These are phyloP conservation scores for Ophiostoma piceae DNA, from an alignment of 2,329 filamentous ascomycete species.

Conservation along the genomic window DNA sequence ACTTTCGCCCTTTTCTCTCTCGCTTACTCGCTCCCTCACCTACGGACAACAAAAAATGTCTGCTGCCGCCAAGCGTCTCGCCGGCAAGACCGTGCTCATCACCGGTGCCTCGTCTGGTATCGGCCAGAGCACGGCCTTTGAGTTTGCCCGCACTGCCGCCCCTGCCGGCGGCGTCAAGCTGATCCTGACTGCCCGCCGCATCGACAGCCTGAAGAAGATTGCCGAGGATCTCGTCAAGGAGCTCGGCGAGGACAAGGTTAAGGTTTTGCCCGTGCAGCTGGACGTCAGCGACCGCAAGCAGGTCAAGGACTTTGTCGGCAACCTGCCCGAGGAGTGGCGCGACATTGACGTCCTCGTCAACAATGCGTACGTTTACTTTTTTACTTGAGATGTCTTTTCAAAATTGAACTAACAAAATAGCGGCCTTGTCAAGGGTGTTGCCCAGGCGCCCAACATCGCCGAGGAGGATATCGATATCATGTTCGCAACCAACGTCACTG, in stretches of 20 bases:
- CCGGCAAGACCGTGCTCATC: constrained; percentile 86
- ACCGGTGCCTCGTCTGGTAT: constrained; percentile 94
- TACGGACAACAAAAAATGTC: constrained; percentile 22
- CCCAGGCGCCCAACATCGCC: constrained; percentile 75
- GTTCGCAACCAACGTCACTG: constrained; percentile 90
- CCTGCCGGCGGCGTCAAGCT: constrained; percentile 62
- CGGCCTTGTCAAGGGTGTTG: constrained; percentile 83
- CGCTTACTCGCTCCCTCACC: not conserved
- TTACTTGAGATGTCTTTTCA: too few species aligned
- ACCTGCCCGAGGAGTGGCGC: constrained; percentile 73
- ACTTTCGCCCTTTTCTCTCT: not conserved
- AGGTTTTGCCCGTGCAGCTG: constrained; percentile 75
- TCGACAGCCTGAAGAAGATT: constrained; percentile 71
- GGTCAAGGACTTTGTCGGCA: constrained; percentile 64
- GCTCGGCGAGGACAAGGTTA: constrained; percentile 77
- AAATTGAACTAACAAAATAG: constrained; percentile 40
- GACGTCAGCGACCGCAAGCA: constrained; percentile 79
- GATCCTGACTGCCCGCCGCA: constrained; percentile 79
- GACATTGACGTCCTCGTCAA: constrained; percentile 88
- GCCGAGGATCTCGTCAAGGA: constrained; percentile 71
- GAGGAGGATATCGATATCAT: constrained; percentile 79
- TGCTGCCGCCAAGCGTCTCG: constrained; percentile 66
- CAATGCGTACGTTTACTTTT: constrained; percentile 66
- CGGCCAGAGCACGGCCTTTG: constrained; percentile 73
- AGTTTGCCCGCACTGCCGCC: constrained; percentile 84